Conservation (phyloP, 441 rosid genomes). For the Gossypium laxum region DNA sequence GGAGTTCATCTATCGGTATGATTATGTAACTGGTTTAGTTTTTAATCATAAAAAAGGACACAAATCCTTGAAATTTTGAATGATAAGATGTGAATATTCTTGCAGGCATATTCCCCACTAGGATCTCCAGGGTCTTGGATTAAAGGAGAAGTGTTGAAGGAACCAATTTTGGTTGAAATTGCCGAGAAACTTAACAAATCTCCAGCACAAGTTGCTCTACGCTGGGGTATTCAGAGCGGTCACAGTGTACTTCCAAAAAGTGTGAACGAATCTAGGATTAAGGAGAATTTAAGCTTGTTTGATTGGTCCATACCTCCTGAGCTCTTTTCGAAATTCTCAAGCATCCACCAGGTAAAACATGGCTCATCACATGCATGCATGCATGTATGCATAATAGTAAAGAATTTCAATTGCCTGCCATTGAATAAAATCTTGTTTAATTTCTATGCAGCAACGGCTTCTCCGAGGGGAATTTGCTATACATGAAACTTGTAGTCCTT, state of each 20-base stretch:
- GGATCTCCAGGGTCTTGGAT: slow-evolving; percentile 49
- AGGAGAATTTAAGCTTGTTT: slow-evolving; percentile 36
- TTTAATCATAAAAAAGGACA: background rate
- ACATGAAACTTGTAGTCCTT: slow-evolving; percentile 39
- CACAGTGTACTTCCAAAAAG: slow-evolving; percentile 50
- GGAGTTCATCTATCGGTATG: slow-evolving; percentile 45
- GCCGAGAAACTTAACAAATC: slow-evolving; percentile 37
- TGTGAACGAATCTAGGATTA: slow-evolving; percentile 34
- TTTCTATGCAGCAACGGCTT: slow-evolving; percentile 39
- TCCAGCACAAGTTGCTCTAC: slow-evolving; percentile 43
- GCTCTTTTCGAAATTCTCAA: slow-evolving; percentile 28
- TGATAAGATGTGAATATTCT: background rate
- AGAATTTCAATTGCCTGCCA: background rate
- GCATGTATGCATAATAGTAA: background rate
- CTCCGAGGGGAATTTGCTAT: slow-evolving; percentile 45
- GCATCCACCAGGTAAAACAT: slow-evolving; percentile 33
- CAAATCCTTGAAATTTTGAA: background rate
- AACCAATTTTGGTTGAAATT: slow-evolving; percentile 29
- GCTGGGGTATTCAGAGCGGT: slow-evolving; percentile 45
- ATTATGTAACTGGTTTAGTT: background rate
- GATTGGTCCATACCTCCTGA: slow-evolving; percentile 42
- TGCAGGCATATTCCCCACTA: slow-evolving; percentile 40
- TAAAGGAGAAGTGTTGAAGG: slow-evolving; percentile 37
- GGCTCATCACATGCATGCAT: slow-evolving; percentile 2
- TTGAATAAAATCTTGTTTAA: background rate